phyloP scores from a whole-genome alignment of 345 rosid genomes.

The Syzygium jambos region DNA sequence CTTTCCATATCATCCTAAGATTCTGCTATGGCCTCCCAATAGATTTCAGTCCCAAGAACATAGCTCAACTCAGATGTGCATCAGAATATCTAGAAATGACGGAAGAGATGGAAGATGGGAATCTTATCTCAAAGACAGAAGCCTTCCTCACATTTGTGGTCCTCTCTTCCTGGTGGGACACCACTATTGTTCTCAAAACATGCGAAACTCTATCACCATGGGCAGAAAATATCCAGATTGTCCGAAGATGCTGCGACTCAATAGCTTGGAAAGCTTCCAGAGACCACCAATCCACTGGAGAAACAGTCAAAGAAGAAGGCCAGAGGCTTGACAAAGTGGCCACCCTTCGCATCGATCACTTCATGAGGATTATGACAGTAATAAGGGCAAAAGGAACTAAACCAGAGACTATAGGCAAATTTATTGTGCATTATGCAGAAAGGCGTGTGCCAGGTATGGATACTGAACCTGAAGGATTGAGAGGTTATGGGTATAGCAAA shows the following conservation, averaged over 20 bases:
- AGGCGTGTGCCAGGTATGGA: constrained; percentile 45
- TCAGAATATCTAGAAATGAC: constrained; percentile 78
- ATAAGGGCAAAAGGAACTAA: constrained; percentile 43
- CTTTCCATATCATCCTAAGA: constrained; percentile 53
- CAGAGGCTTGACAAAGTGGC: constrained; percentile 48
- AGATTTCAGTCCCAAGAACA: constrained; percentile 51
- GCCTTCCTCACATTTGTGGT: constrained; percentile 74
- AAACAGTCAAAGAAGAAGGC: constrained; percentile 20
- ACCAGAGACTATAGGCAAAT: constrained; percentile 45
- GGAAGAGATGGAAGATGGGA: constrained; percentile 77
- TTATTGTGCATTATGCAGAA: constrained; percentile 55
- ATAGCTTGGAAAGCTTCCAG: constrained; percentile 71
- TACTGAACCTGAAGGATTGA: constrained; percentile 45
- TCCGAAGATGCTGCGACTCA: constrained; percentile 77
- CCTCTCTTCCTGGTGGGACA: constrained; percentile 77
- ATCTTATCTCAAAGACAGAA: constrained; percentile 71
- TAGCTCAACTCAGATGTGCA: constrained; percentile 72
- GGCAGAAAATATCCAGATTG: constrained; percentile 82
- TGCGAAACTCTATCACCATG: constrained; percentile 69
- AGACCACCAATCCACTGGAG: constrained; percentile 19
- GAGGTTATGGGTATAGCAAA: constrained; percentile 49
- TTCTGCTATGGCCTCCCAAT: constrained; percentile 62
- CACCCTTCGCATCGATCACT: constrained; percentile 51
- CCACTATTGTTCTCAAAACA: constrained; percentile 59
- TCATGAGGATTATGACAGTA: constrained; percentile 60